Evolutionary conservation across 768 basidiomycete genomes (phyloP).

Genomic region (Pisolithus marmoratus): DNA sequence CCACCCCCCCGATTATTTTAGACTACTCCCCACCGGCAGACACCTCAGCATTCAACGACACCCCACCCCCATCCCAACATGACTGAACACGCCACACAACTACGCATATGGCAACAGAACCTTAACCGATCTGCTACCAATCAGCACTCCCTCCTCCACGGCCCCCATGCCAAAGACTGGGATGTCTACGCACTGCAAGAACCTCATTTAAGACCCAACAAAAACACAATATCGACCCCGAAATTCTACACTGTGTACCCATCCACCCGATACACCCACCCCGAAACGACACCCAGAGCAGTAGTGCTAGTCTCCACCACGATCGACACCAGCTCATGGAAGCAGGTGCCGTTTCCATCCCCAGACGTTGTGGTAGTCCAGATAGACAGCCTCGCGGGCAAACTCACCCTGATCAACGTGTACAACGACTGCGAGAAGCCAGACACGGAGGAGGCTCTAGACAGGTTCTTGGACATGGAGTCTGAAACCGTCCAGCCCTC

Average conservation of each 20-base stretch:
- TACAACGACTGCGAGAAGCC: conserved; percentile 8
- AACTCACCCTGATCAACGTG: conserved; percentile 11
- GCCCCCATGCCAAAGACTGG: background rate
- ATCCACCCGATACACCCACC: background rate
- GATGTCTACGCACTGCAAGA: conserved; percentile 3
- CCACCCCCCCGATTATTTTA: too few species aligned
- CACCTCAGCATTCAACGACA: too few species aligned
- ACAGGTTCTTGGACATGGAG: background rate
- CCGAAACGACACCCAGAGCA: conserved; percentile 1
- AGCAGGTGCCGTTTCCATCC: conserved; percentile 10
- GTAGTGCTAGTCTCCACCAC: conserved; percentile 14
- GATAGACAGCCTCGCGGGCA: background rate
- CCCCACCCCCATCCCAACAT: background rate
- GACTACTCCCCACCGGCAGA: too few species aligned
- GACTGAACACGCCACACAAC: background rate
- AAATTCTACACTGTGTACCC: background rate
- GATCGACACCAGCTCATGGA: conserved; percentile 17
- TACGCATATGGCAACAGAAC: conserved; percentile 27
- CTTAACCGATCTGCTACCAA: conserved; percentile 16
- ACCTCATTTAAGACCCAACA: background rate
- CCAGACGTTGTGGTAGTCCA: conserved; percentile 19
- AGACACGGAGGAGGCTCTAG: background rate
- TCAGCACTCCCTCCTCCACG: conserved; percentile 11
- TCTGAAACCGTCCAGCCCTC: background rate
- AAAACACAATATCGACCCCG: background rate